Conservation (phyloP, 129 eudicot genomes). For the sunflower (Helianthus annuus) region HanXRQr2.0-SUNRISE NC_035442.2:167893273-167893772, state of each 20-base stretch:
- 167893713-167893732: conserved; percentile 33
- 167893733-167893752: conserved; percentile 44
- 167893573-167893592: conserved; percentile 40
- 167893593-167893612: conserved; percentile 30
- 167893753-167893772: conserved; percentile 27
- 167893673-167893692: neutral
- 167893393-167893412: conserved; percentile 35
- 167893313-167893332: neutral
- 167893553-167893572: conserved; percentile 34
- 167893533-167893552: conserved; percentile 30
- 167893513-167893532: conserved; percentile 30
- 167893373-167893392: conserved; percentile 20
- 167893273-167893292: conserved; percentile 11
- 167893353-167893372: conserved; percentile 9
- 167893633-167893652: conserved; percentile 27
- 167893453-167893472: neutral
- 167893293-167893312: conserved; percentile 5
- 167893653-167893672: neutral
- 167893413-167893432: conserved; percentile 5
- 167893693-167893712: neutral
- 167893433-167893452: neutral
- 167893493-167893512: conserved; percentile 51
- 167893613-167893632: conserved; percentile 39
- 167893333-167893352: neutral
- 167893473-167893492: conserved; percentile 34